Percentiles rank a stretch among this genome's conserved stretches.
Conservation (phyloP, 139 green algal genomes). For the Picochlorum sp. region DNA sequence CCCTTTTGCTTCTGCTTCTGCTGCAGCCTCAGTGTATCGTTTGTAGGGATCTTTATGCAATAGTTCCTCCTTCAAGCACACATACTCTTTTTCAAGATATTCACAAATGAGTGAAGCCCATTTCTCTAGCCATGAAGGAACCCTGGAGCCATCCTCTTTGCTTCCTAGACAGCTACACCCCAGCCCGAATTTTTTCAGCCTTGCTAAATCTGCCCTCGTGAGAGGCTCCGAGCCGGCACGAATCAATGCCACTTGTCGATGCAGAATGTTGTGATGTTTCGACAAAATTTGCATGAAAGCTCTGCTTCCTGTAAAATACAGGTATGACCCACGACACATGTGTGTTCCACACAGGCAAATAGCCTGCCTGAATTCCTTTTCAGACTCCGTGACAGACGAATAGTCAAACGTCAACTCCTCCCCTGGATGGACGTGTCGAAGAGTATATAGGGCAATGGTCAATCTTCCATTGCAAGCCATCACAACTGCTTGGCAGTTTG, state of each 20-base stretch:
- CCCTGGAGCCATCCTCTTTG: slow-evolving; percentile 8
- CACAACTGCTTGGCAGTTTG: slow-evolving; percentile 82
- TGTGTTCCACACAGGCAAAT: slow-evolving; percentile 76
- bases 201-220: slow-evolving; percentile 21
- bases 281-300: slow-evolving; percentile 67
- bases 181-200: slow-evolving; percentile 37
- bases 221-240: slow-evolving; percentile 22
- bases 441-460: slow-evolving; percentile 80
- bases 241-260: slow-evolving; percentile 56
- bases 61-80: slow-evolving; percentile 50
- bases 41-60: slow-evolving; percentile 21
- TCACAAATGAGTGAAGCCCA: slow-evolving; percentile 64
- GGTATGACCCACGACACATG: slow-evolving; percentile 65
- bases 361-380: slow-evolving; percentile 71
- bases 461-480: slow-evolving; percentile 62
- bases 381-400: slow-evolving; percentile 70
- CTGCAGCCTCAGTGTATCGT: slow-evolving; percentile 32
- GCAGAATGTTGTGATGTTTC: slow-evolving; percentile 66
- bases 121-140: slow-evolving; percentile 73
- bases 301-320: slow-evolving; percentile 67
- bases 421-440: slow-evolving; percentile 47
- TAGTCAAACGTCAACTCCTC: slow-evolving; percentile 92
- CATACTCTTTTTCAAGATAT: slow-evolving; percentile 64
- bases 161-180: slow-evolving; percentile 37
- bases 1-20: slow-evolving; percentile 28